Evolutionary conservation across 768 basidiomycete genomes (phyloP).

Genomic region (Fibroporia radiculosa): DNA sequence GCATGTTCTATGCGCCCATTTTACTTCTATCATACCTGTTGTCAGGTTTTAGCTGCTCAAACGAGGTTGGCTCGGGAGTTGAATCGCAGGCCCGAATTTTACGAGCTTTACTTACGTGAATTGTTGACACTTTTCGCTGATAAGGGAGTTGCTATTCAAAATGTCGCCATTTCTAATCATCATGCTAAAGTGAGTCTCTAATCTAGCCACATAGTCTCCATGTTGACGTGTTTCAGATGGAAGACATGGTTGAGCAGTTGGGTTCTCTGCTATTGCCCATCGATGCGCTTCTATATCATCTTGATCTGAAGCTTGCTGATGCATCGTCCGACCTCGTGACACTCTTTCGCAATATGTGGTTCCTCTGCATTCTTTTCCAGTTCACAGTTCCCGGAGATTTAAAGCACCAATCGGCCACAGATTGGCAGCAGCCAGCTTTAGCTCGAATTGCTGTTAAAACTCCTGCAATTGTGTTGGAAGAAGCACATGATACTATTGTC

Average conservation of each 20-base stretch:
- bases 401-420: conserved; percentile 56
- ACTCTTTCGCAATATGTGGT: conserved; percentile 92
- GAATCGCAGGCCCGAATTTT: conserved; percentile 64
- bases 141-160: conserved; percentile 87
- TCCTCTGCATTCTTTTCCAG: conserved; percentile 80
- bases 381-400: conserved; percentile 51
- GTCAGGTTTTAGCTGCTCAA: conserved; percentile 81
- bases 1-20: background rate
- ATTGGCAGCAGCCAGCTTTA: conserved; percentile 73
- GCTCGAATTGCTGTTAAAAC: conserved; percentile 80
- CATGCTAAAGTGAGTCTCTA: conserved; percentile 48
- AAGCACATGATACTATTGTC: conserved; percentile 71
- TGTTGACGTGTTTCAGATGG: conserved; percentile 37
- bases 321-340: conserved; percentile 55
- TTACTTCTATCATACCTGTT: too few species aligned
- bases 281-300: conserved; percentile 73
- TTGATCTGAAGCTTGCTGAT: conserved; percentile 51
- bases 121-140: conserved; percentile 81
- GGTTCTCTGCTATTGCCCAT: conserved; percentile 87
- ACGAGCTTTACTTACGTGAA: conserved; percentile 75
- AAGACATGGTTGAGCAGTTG: conserved; percentile 81
- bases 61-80: conserved; percentile 83
- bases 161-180: conserved; percentile 58
- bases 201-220: background rate
- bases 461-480: conserved; percentile 77